Conservation (phyloP, 495 filamentous ascomycete genomes). For the Penicillium manginii region DNA sequence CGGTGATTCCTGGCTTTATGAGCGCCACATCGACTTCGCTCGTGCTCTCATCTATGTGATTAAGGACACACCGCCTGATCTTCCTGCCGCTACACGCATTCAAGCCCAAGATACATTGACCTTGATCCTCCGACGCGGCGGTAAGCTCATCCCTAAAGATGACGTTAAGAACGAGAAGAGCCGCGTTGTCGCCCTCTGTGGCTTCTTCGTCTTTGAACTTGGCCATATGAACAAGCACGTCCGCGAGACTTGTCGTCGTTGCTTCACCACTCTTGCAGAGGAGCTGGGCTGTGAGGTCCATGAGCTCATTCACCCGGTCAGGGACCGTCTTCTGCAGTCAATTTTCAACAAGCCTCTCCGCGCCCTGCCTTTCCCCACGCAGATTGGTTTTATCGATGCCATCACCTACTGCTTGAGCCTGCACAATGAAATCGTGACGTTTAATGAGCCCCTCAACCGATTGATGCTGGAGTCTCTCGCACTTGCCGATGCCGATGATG, state of each 20-base stretch:
- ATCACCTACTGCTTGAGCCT: constrained; percentile 91
- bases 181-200: constrained; percentile 73
- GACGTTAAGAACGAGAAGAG: constrained; percentile 70
- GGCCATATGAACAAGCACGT: constrained; percentile 95
- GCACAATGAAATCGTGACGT: constrained; percentile 81
- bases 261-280: constrained; percentile 78
- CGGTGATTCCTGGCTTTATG: constrained; percentile 79
- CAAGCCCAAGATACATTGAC: constrained; percentile 82
- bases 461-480: constrained; percentile 91
- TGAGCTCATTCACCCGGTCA: constrained; percentile 83
- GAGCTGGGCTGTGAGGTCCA: constrained; percentile 76
- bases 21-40: constrained; percentile 81
- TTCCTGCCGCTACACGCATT: constrained; percentile 82
- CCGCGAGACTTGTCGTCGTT: constrained; percentile 78
- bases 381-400: constrained; percentile 97
- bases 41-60: constrained; percentile 91
- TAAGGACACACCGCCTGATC: constrained; percentile 93
- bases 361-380: constrained; percentile 85
- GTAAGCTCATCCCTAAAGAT: constrained; percentile 71
- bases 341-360: constrained; percentile 95
- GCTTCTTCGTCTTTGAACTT: constrained; percentile 82
- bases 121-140: constrained; percentile 73
- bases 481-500: constrained; percentile 90
- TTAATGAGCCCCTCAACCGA: constrained; percentile 87
- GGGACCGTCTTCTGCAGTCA: constrained; percentile 79